Evolutionary conservation across 345 rosid genomes (phyloP), one percentile per base, ranked within the genome.

Genomic region (Populus nigra): DNA sequence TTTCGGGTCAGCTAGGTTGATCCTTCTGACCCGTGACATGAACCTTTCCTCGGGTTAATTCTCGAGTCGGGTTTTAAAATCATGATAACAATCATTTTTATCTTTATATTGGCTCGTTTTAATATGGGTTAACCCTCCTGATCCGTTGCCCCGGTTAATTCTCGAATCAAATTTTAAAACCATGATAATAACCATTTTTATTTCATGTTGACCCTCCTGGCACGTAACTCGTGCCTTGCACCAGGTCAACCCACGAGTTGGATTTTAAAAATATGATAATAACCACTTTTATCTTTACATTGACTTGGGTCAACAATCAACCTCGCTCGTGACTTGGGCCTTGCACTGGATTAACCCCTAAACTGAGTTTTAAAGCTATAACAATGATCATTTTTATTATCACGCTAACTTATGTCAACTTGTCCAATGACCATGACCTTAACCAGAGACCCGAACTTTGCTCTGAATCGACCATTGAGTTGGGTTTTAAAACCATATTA

Each of bases 171-270:
- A 0, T 33, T 4, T 33, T 33, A 4, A 33, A 33, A 33, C 0
- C 5, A 33, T 4, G 0, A 33, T 33, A 33, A 33, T 33, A 33
- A 5, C 1, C 5, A 4, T 0, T 33, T 4, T 4, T 33, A 33
- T 33, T 33, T 33, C 0, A 33, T 33, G 5, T 33, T 33, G 5
- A 33, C 0, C 0, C 0, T 33, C 5, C 0, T 33, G 5, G 4
- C 5, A 33, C 0, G 36, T 33, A 5, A 33, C 0, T 0, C 5
- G 5, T 33, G 36, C 4, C 36, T 5, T 33, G 5, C 36, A 33
- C 1, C 0, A 0, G 0, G 5, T 33, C 1, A 33, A 4, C 5
- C 5, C 36, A 4, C 5, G 0, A 33, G 1, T 33, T 33, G 0
- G 1, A 33, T 33, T 33, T 33, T 33, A 4, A 33, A 33, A 4